These are phyloP conservation scores for Myxozyma kluyveri DNA, from an alignment of 805 yeast genomes.

Conservation along the genomic window DNA sequence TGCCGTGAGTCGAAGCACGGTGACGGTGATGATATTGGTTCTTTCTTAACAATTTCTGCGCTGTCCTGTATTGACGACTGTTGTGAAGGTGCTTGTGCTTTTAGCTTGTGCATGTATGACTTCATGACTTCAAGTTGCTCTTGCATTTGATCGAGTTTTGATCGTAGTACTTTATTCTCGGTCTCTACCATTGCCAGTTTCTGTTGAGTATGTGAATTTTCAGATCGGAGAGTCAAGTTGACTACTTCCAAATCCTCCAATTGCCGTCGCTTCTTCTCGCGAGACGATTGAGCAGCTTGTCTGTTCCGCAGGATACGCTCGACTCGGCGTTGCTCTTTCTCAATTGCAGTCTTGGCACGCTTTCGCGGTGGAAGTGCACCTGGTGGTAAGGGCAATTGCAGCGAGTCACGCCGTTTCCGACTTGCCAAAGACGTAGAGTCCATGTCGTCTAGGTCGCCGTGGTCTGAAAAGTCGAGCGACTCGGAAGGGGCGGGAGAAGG, in stretches of 20 bases:
- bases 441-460: not conserved
- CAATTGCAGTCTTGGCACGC: constrained; percentile 94
- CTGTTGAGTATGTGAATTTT: constrained; percentile 14
- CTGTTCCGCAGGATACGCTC: constrained; percentile 91
- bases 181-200: constrained; percentile 18
- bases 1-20: not conserved
- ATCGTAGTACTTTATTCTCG: constrained; percentile 17
- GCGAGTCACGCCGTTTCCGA: constrained; percentile 36
- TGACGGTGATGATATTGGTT: not conserved
- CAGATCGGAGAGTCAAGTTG: constrained; percentile 15
- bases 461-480: constrained; percentile 10
- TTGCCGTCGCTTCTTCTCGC: constrained; percentile 93
- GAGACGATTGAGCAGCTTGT: constrained; percentile 95
- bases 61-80: not conserved
- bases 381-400: constrained; percentile 39
- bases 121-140: constrained; percentile 6
- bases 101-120: constrained; percentile 7
- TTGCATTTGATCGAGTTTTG: constrained; percentile 15
- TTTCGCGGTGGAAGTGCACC: constrained; percentile 84
- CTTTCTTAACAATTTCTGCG: not conserved
- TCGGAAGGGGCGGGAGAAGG: not conserved
- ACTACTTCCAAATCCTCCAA: constrained; percentile 70
- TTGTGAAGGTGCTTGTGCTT: no score
- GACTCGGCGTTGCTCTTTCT: constrained; percentile 92
- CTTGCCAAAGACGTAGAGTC: no score